Evolutionary conservation across 345 rosid species (phyloP).

Genomic region (Bretschneidera sinensis): DNA sequence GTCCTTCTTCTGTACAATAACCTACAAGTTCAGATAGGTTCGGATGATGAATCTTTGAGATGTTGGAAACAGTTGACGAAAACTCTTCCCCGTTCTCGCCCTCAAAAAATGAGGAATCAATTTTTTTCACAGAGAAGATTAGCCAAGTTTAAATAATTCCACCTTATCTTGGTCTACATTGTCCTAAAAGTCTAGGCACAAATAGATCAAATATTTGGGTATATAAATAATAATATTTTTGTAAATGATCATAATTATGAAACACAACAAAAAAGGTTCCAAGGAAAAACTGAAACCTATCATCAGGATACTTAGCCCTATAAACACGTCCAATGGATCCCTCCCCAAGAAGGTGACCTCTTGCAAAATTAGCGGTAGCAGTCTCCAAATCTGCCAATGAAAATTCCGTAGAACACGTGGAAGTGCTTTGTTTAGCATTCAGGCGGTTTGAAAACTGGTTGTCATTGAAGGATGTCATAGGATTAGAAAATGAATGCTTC

Average conservation of each 20-base stretch:
- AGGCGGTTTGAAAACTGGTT: conserved; percentile 51
- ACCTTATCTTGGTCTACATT: neutral
- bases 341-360: conserved; percentile 65
- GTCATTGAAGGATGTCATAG: conserved; percentile 44
- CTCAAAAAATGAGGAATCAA: conserved; percentile 62
- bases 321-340: conserved; percentile 85
- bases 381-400: conserved; percentile 57
- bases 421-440: conserved; percentile 47
- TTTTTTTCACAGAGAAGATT: conserved; percentile 58
- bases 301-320: conserved; percentile 67
- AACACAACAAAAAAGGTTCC: neutral
- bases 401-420: conserved; percentile 40
- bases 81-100: conserved; percentile 40
- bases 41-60: conserved; percentile 74
- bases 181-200: neutral
- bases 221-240: too few relatives aligned
- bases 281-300: conserved; percentile 43
- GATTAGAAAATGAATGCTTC: conserved; percentile 44
- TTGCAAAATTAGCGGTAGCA: conserved; percentile 59
- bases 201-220: neutral
- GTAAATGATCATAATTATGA: neutral
- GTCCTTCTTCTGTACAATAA: conserved; percentile 77
- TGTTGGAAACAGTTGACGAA: conserved; percentile 55
- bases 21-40: conserved; percentile 80
- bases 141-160: neutral